Evolutionary conservation across 2,329 filamentous ascomycete species (phyloP).

Genomic region (Curvularia eragrostidis): DNA sequence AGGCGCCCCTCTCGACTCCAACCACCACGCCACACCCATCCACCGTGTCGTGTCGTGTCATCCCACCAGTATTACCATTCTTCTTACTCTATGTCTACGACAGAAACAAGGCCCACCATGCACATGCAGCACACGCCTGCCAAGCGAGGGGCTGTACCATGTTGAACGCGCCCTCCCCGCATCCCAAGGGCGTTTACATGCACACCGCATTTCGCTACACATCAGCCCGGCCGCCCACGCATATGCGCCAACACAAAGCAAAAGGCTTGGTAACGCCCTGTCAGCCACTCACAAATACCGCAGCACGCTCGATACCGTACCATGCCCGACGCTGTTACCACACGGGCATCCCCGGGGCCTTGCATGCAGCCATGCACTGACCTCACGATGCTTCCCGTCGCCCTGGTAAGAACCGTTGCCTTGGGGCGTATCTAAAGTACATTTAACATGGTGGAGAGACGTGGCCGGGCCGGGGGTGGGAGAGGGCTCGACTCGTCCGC

Average conservation of each 20-base stretch:
- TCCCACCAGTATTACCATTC: neutral
- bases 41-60: neutral
- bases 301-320: no score
- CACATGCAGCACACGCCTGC: constrained; percentile 4
- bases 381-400: constrained; percentile 11
- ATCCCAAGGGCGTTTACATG: constrained; percentile 20
- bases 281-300: constrained; percentile 19
- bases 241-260: neutral
- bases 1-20: neutral
- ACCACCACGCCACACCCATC: neutral
- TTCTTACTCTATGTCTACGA: neutral
- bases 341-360: neutral
- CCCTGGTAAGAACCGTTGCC: constrained; percentile 17
- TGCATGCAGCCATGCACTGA: constrained; percentile 18
- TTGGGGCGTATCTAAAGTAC: no score
- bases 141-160: constrained; percentile 17
- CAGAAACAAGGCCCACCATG: neutral
- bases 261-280: neutral
- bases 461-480: neutral
- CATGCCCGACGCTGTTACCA: neutral
- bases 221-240: neutral
- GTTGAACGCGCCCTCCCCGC: constrained; percentile 21
- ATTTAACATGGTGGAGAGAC: no score
- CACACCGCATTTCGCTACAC: constrained; percentile 27
- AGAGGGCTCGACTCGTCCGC: no score